Percentiles rank a stretch among this genome's conserved stretches.
Conservation (phyloP, 768 basidiomycete species). For the Boletus eberwhitei region DNA sequence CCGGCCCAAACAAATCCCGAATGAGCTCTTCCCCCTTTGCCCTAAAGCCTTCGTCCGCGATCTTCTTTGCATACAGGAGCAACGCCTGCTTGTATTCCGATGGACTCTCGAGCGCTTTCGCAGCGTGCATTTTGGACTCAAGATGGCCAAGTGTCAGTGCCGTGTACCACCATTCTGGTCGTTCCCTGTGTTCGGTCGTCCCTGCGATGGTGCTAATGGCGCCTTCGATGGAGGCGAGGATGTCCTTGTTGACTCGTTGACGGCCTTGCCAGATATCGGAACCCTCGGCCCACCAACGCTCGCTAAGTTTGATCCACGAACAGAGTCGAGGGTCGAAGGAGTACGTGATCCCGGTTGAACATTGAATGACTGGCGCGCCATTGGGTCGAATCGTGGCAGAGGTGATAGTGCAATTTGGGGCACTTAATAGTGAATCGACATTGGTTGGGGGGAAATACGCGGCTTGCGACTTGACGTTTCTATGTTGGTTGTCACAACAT, state of each 20-base stretch:
- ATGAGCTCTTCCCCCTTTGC: conserved; percentile 90
- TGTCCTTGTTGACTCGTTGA: conserved; percentile 51
- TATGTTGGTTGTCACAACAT: conserved; percentile 30
- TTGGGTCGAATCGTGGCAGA: conserved; percentile 71
- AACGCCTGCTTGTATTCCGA: conserved; percentile 79
- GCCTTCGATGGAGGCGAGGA: conserved; percentile 53
- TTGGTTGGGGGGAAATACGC: conserved; percentile 66
- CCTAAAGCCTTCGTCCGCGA: conserved; percentile 87
- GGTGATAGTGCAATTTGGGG: conserved; percentile 57
- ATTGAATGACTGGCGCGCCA: conserved; percentile 72
- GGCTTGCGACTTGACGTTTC: conserved; percentile 71
- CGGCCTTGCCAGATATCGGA: conserved; percentile 82
- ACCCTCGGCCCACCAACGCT: conserved; percentile 82
- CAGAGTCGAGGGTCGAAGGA: conserved; percentile 69
- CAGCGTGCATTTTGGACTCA: conserved; percentile 77
- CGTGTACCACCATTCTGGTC: conserved; percentile 77
- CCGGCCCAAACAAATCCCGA: conserved; percentile 84
- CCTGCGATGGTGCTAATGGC: conserved; percentile 46
- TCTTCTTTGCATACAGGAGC: conserved; percentile 72
- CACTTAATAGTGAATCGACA: conserved; percentile 54
- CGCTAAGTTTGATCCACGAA: conserved; percentile 73
- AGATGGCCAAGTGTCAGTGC: conserved; percentile 87
- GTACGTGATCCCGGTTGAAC: conserved; percentile 75
- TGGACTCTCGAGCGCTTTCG: conserved; percentile 74
- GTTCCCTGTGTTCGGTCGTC: conserved; percentile 39